Percentiles rank a stretch among this genome's conserved stretches.
These are phyloP conservation scores for Arabidopsis suecica DNA, from an alignment of 345 rosid genomes.

Conservation along the genomic window DNA sequence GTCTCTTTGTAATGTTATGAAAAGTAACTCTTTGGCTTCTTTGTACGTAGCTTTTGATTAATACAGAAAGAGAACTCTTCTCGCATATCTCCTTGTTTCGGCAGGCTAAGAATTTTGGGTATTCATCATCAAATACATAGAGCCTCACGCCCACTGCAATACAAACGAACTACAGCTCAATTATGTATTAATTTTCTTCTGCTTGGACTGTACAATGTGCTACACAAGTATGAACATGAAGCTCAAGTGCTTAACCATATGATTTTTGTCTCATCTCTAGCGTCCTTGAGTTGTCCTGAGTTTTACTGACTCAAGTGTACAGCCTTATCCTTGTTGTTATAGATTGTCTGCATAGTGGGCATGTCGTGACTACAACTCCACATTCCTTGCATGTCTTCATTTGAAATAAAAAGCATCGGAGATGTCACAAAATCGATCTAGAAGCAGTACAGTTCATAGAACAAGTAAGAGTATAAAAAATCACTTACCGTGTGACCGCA, in stretches of 20 bases:
- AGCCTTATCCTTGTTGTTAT: constrained; percentile 76
- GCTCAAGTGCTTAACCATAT: constrained; percentile 18
- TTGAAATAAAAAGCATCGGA: background rate
- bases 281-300: background rate
- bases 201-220: constrained; percentile 28
- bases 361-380: constrained; percentile 53
- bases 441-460: constrained; percentile 18
- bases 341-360: constrained; percentile 80
- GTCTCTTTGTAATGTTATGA: constrained; percentile 8
- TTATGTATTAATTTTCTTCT: constrained; percentile 14
- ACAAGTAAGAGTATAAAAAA: background rate
- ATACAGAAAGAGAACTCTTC: constrained; percentile 5
- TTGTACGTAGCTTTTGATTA: constrained; percentile 30
- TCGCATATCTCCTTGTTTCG: constrained; percentile 9
- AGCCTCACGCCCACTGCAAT: background rate
- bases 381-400: constrained; percentile 93
- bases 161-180: constrained; percentile 7
- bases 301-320: constrained; percentile 50
- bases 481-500: constrained; percentile 87
- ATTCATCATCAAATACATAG: constrained; percentile 1
- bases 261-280: constrained; percentile 11
- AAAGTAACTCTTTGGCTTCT: background rate
- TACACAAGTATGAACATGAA: constrained; percentile 31
- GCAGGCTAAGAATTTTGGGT: background rate
- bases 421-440: constrained; percentile 11